Base-by-base conservation (phyloP, 2,329 filamentous ascomycete genomes). In the Aspergillus sp. region DNA sequence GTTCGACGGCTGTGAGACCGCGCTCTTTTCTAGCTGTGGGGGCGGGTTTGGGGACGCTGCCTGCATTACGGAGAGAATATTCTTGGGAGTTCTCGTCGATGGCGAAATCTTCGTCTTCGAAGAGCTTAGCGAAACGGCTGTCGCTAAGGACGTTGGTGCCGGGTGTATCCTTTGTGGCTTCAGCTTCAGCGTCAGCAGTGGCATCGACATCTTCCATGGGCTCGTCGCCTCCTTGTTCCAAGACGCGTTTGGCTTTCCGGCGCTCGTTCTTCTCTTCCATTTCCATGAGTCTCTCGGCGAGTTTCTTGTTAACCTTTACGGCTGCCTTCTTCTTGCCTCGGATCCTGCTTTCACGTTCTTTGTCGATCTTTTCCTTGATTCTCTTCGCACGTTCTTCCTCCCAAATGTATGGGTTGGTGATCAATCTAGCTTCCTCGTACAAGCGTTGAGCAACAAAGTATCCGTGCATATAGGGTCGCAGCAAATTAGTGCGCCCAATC, bases 391-490 rank as follows among this genome's bases (percentile, higher is more conserved):
- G 85, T 74, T 98, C 91, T 68, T 98, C 91, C 71, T 97, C 91
- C 83, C 90, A 96, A 52, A 96, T 84, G 71, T 96, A 96, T 0
- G 95, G 95, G 75, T 98, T 96, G 49, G 90, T 89, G 67, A 98
- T 96, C 59, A 99, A 80, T 55, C 90, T 83, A 17, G 95, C 95
- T 74, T 99, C 93, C 71, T 99, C 96, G 74, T 99, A 98, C 24
- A 99, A 78, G 69, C 93, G 91, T 67, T 96, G 93, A 36, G 90
- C 91, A 48, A 99, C 93, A 77, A 99, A 99, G 81, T 95, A 98
- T 66, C 95, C 96, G 73, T 99, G 95, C 96, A 99, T 99, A 72
- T 99, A 99, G 43, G 95, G 95, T 44, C 93, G 85, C 41, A 99
- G 80, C 18, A 98, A 79, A 69, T 90, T 95, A 26, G 92, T 96